Conservation (phyloP, 1,284 basidiomycete genomes). For the Ganoderma lucidum region DNA sequence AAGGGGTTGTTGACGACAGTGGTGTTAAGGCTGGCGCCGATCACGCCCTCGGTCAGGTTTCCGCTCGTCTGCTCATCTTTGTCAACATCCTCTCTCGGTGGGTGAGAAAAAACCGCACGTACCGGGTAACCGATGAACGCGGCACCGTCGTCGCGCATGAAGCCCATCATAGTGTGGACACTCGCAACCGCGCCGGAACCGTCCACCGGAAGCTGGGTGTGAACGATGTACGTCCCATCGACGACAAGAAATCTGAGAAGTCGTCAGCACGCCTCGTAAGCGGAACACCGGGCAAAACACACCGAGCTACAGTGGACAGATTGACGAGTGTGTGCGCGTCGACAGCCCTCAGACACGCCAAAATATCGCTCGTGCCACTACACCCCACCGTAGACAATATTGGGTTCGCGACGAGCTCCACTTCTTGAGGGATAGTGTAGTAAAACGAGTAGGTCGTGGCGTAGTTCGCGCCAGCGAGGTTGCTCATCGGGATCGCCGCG, state of each 20-base stretch:
- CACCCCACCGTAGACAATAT: slow-evolving; percentile 48
- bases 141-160: slow-evolving; percentile 50
- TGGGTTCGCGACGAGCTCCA: slow-evolving; percentile 41
- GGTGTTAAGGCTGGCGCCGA: slow-evolving; percentile 34
- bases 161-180: slow-evolving; percentile 56
- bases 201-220: slow-evolving; percentile 48
- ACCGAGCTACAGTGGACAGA: slow-evolving; percentile 45
- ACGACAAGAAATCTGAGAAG: slow-evolving; percentile 49
- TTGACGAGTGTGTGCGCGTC: slow-evolving; percentile 45
- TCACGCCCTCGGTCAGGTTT: slow-evolving; percentile 35
- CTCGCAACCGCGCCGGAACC: slow-evolving; percentile 48
- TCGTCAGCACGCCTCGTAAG: not conserved
- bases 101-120: slow-evolving; percentile 6
- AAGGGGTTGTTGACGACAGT: slow-evolving; percentile 38
- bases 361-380: slow-evolving; percentile 33
- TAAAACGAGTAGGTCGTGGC: slow-evolving; percentile 51
- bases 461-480: slow-evolving; percentile 54
- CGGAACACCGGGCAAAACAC: slow-evolving; percentile 1
- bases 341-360: slow-evolving; percentile 44
- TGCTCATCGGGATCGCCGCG: slow-evolving; percentile 57
- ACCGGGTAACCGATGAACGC: slow-evolving; percentile 45
- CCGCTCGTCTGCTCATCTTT: slow-evolving; percentile 35
- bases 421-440: slow-evolving; percentile 45
- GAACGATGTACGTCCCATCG: slow-evolving; percentile 53
- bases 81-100: slow-evolving; percentile 1